Evolutionary conservation across 2,329 filamentous ascomycete species (phyloP).

Genomic region (Rutstroemia sp.): DNA sequence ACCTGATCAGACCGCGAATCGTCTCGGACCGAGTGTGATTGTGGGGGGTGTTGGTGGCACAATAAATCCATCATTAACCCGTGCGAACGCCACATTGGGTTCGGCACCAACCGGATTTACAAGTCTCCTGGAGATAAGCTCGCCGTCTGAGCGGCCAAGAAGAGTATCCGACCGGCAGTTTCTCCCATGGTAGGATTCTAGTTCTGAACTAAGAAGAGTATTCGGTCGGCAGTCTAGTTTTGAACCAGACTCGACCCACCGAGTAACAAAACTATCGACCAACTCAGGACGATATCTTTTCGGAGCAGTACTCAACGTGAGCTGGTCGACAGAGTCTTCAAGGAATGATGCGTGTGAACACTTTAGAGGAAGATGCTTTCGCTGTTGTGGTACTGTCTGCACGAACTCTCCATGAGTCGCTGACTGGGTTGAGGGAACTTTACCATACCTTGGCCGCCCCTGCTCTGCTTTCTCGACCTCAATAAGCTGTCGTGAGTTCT

Average conservation of each 20-base stretch:
- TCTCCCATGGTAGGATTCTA: slow-evolving; percentile 22
- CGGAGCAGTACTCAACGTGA: slow-evolving; percentile 14
- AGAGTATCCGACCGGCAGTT: slow-evolving; percentile 24
- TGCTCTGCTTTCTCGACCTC: too few species aligned
- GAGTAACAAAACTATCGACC: slow-evolving; percentile 13
- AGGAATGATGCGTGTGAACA: slow-evolving; percentile 19
- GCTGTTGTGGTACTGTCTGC: slow-evolving; percentile 18
- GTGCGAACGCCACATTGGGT: too few species aligned
- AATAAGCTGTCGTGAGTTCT: too few species aligned
- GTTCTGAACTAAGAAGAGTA: not conserved
- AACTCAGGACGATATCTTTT: slow-evolving; percentile 18
- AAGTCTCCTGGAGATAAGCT: slow-evolving; percentile 21
- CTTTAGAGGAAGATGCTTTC: slow-evolving; percentile 3
- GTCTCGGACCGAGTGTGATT: too few species aligned
- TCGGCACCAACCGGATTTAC: slow-evolving; percentile 10
- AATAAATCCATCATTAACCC: too few species aligned
- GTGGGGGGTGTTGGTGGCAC: too few species aligned
- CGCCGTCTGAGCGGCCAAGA: slow-evolving; percentile 17
- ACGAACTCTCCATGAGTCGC: too few species aligned
- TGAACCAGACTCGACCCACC: slow-evolving; percentile 19
- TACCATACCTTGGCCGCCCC: too few species aligned
- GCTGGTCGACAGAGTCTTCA: slow-evolving; percentile 15
- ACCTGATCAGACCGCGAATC: too few species aligned
- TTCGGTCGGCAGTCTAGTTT: too few species aligned
- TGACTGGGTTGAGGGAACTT: too few species aligned